These are phyloP conservation scores for Verbena officinalis DNA, from an alignment of 257 asterid species.

Conservation along the genomic window DNA sequence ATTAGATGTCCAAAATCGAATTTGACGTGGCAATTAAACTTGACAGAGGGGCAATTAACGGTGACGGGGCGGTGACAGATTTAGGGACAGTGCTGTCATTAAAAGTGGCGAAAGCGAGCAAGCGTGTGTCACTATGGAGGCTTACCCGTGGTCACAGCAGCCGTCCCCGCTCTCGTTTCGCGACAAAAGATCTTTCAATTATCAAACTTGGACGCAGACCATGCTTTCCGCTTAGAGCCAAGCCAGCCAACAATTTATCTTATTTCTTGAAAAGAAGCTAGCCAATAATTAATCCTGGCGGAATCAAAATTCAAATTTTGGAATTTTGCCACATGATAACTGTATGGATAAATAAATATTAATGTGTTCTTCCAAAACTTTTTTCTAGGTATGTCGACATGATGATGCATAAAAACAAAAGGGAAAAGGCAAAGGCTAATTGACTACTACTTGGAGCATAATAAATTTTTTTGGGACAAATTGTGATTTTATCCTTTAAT, in stretches of 20 bases:
- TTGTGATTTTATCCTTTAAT: no score
- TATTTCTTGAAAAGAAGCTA: no score
- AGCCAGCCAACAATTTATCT: no score
- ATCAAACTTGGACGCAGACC: background rate
- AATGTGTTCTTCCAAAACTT: no score
- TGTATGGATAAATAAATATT: background rate
- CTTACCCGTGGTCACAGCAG: slow-evolving; percentile 29
- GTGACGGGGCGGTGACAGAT: slow-evolving; percentile 18
- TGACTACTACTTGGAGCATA: background rate
- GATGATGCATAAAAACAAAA: background rate
- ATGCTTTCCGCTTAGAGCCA: slow-evolving; percentile 11
- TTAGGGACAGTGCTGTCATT: background rate
- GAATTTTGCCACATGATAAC: slow-evolving; percentile 6
- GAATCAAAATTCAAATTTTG: slow-evolving; percentile 13
- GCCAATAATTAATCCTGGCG: no score
- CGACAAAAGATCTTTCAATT: slow-evolving; percentile 28
- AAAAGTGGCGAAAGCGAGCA: slow-evolving; percentile 25
- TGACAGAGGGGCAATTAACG: background rate
- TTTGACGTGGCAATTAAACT: slow-evolving; percentile 13
- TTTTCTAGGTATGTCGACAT: slow-evolving; percentile 24
- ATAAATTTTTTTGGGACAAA: no score
- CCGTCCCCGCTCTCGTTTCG: background rate
- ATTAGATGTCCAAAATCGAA: background rate
- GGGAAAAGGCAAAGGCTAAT: background rate
- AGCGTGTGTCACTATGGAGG: slow-evolving; percentile 39